These are phyloP conservation scores for Barnettozyma wickerhamii DNA, from an alignment of 805 yeast genomes.

Conservation along the genomic window DNA sequence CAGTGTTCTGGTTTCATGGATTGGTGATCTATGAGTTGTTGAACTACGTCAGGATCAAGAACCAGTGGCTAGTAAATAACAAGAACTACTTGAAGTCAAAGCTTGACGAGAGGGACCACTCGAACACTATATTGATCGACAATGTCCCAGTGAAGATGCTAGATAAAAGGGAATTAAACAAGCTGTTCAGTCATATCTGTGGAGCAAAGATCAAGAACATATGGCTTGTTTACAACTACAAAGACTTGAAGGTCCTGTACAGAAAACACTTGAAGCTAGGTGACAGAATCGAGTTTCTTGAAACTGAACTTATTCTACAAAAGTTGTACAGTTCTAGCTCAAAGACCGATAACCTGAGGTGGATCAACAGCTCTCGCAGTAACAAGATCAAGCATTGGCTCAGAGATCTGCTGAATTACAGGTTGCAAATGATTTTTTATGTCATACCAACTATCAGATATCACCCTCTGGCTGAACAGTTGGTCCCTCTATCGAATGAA, in stretches of 20 bases:
- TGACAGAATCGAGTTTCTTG: constrained; percentile 35
- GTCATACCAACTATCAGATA: constrained; percentile 8
- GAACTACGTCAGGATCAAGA: constrained; percentile 44
- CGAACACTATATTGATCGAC: constrained; percentile 37
- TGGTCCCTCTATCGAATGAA: background rate
- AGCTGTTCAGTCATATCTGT: constrained; percentile 24
- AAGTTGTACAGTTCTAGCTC: constrained; percentile 9
- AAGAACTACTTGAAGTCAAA: constrained; percentile 15
- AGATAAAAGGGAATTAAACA: constrained; percentile 18
- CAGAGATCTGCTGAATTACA: constrained; percentile 1
- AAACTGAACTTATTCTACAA: constrained; percentile 30
- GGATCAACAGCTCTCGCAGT: too few relatives aligned
- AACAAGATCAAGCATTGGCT: background rate
- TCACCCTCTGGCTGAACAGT: constrained; percentile 1
- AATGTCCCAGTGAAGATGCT: constrained; percentile 38
- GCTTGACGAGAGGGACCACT: constrained; percentile 18
- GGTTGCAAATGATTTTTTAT: constrained; percentile 11
- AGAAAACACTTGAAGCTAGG: constrained; percentile 27
- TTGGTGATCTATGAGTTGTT: constrained; percentile 54
- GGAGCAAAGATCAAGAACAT: constrained; percentile 51
- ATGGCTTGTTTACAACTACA: constrained; percentile 53
- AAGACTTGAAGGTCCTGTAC: constrained; percentile 31
- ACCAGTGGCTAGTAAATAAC: constrained; percentile 33
- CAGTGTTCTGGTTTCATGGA: constrained; percentile 53
- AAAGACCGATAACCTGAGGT: too few relatives aligned